These are phyloP conservation scores for Arthrinium puccinioides DNA, from an alignment of 2,329 filamentous ascomycete species.

Conservation along the genomic window DNA sequence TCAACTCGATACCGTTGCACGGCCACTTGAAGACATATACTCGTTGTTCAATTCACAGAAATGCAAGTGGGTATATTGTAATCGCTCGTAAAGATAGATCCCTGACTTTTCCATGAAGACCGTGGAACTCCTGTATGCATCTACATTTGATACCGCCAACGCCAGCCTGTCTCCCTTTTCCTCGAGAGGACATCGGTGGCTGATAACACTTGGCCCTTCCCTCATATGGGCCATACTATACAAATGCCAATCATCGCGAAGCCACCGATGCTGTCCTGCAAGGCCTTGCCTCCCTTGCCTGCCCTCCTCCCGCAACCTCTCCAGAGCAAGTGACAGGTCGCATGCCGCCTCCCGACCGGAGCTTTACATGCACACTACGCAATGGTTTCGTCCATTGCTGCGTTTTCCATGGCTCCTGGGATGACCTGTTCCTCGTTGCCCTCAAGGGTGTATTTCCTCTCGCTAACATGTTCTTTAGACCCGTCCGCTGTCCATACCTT, in stretches of 20 bases:
- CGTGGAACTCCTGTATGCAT: slow-evolving; percentile 19
- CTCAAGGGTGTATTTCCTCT: slow-evolving; percentile 76
- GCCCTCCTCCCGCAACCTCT: no score
- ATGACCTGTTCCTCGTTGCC: slow-evolving; percentile 66
- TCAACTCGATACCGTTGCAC: no score
- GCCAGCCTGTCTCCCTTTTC: slow-evolving; percentile 4
- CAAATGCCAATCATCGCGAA: no score
- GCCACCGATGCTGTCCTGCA: neutral
- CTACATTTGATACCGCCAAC: slow-evolving; percentile 11
- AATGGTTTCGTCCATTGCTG: slow-evolving; percentile 29
- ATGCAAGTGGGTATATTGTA: slow-evolving; percentile 26
- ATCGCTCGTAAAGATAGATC: slow-evolving; percentile 7
- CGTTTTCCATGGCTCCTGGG: slow-evolving; percentile 36
- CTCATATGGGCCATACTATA: slow-evolving; percentile 6
- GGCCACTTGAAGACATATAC: no score
- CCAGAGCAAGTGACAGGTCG: no score
- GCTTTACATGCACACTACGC: no score
- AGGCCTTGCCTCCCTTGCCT: slow-evolving; percentile 1
- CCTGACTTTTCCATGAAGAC: slow-evolving; percentile 16
- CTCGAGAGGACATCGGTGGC: neutral
- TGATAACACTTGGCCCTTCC: neutral
- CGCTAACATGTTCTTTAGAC: slow-evolving; percentile 65
- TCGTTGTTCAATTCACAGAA: slow-evolving; percentile 22
- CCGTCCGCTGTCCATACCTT: slow-evolving; percentile 80
- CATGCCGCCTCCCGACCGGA: no score